phyloP scores from a whole-genome alignment of 495 filamentous ascomycete species.

The Trichoderma erinaceum region DNA sequence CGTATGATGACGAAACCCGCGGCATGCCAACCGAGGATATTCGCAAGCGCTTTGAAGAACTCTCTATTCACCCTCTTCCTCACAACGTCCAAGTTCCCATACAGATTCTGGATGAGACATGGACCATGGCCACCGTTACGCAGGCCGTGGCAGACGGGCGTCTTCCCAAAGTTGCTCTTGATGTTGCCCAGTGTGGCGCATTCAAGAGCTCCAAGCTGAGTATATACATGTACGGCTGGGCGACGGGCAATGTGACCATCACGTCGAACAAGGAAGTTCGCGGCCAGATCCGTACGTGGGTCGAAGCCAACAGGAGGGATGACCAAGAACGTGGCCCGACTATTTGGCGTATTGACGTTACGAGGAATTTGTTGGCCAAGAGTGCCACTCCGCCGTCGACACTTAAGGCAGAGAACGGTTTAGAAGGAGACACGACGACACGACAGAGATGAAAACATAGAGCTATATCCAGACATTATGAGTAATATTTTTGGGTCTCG shows the following conservation, averaged over 20 bases:
- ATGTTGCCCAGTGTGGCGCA: slow-evolving; percentile 31
- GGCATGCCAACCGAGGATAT: slow-evolving; percentile 1
- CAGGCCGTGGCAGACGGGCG: slow-evolving; percentile 15
- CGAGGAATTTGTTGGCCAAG: slow-evolving; percentile 59
- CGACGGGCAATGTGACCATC: slow-evolving; percentile 51
- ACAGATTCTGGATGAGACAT: slow-evolving; percentile 20
- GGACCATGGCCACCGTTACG: slow-evolving; percentile 16
- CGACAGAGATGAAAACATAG: slow-evolving; percentile 9
- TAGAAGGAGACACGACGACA: neutral
- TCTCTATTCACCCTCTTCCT: slow-evolving; percentile 26
- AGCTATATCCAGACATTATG: neutral
- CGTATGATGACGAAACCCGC: slow-evolving; percentile 15
- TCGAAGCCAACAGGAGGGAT: slow-evolving; percentile 33
- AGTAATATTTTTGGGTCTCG: neutral
- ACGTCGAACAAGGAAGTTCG: slow-evolving; percentile 61
- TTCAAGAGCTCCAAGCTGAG: slow-evolving; percentile 57
- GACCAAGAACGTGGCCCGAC: slow-evolving; percentile 44
- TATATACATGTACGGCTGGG: slow-evolving; percentile 69
- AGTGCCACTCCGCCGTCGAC: neutral
- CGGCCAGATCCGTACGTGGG: slow-evolving; percentile 52
- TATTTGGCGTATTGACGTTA: slow-evolving; percentile 57
- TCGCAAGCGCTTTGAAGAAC: slow-evolving; percentile 22
- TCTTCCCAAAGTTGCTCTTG: slow-evolving; percentile 19
- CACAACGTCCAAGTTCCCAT: slow-evolving; percentile 27
- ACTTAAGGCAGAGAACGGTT: neutral